Conservation (phyloP, 257 asterid genomes). For the Solanum gracilifrons region DNA sequence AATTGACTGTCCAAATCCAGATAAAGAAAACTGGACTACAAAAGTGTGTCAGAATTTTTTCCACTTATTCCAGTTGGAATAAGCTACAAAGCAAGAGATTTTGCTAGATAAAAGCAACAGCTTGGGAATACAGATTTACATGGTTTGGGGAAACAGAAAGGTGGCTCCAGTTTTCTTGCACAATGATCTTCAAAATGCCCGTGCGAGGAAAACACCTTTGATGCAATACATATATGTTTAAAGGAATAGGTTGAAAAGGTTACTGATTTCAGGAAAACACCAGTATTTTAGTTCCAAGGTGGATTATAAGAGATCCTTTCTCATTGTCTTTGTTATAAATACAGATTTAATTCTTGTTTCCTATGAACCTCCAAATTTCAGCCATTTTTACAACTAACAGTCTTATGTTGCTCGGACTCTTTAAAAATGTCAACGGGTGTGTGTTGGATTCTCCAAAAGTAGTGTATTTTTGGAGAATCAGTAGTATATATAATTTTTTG, state of each 20-base stretch:
- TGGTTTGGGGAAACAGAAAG: background rate
- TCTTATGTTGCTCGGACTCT: no score
- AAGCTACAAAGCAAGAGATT: background rate
- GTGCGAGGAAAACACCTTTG: background rate
- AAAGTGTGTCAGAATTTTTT: background rate
- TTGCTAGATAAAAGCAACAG: background rate
- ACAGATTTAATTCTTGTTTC: background rate
- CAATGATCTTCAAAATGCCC: background rate
- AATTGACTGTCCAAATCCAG: background rate
- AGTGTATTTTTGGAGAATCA: no score
- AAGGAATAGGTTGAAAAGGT: background rate
- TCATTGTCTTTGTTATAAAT: background rate
- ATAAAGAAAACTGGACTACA: background rate
- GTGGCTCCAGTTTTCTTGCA: background rate
- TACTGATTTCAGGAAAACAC: background rate
- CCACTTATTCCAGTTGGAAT: background rate
- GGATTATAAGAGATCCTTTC: background rate
- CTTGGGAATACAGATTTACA: background rate
- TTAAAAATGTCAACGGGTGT: no score
- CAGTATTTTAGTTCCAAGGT: background rate
- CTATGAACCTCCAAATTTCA: background rate
- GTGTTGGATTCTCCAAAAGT: no score
- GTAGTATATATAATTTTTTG: no score
- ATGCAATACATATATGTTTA: background rate
- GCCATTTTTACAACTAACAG: background rate